Conservation (phyloP, 2,329 filamentous ascomycete species). For the Metarhizium rileyi region DNA sequence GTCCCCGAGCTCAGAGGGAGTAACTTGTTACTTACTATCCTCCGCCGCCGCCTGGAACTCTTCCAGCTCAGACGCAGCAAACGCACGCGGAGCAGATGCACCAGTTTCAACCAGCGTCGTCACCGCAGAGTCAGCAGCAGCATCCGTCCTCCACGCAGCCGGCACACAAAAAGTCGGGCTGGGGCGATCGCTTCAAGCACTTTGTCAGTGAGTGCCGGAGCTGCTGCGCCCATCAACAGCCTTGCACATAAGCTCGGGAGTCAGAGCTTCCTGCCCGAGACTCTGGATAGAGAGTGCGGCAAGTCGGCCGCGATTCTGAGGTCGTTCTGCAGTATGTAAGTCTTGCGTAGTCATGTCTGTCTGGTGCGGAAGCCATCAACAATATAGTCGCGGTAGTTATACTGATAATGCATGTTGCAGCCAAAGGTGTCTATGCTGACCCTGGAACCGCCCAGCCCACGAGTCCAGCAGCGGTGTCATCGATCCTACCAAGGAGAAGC, state of each 20-base stretch:
- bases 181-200: constrained; percentile 21
- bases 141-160: not conserved
- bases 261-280: constrained; percentile 79
- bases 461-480: constrained; percentile 18
- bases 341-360: not conserved
- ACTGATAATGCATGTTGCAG: constrained; percentile 16
- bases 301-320: constrained; percentile 78
- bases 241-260: constrained; percentile 73
- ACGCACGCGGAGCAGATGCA: too few relatives aligned
- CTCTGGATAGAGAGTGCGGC: constrained; percentile 80
- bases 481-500: constrained; percentile 26
- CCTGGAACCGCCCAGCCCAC: constrained; percentile 15
- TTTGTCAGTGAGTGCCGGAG: constrained; percentile 28
- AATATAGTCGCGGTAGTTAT: not conserved
- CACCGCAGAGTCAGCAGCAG: constrained; percentile 2
- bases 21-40: constrained; percentile 13
- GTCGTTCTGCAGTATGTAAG: constrained; percentile 68
- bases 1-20: constrained; percentile 8
- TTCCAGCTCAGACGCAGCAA: constrained; percentile 3
- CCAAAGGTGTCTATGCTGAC: constrained; percentile 43
- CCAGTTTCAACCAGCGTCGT: not conserved
- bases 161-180: constrained; percentile 11
- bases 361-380: too few relatives aligned
- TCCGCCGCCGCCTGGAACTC: constrained; percentile 12
- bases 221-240: constrained; percentile 66